Percentiles rank a stretch among this genome's conserved stretches.
phyloP scores from a whole-genome alignment of 2,329 filamentous ascomycete genomes.

The Pestalotiopsis sp. region DNA sequence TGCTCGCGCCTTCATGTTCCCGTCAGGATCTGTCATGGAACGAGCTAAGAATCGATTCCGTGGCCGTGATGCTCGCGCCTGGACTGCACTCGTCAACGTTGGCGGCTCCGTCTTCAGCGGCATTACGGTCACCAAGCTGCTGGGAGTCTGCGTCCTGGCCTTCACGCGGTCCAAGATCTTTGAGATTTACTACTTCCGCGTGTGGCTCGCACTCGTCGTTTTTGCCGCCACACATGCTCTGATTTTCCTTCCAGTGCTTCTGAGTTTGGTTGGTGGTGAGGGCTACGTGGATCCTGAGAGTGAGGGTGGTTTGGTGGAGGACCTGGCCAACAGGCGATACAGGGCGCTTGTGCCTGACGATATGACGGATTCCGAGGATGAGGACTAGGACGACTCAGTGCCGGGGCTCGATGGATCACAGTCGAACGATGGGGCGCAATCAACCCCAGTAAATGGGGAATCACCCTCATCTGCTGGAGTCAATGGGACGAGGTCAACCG shows the following conservation, averaged over 20 bases:
- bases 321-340: slow-evolving; percentile 79
- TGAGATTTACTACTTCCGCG: slow-evolving; percentile 98
- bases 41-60: slow-evolving; percentile 77
- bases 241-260: slow-evolving; percentile 85
- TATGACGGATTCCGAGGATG: slow-evolving; percentile 54
- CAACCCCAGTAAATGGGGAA: too few relatives aligned
- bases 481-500: too few relatives aligned
- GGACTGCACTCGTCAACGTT: slow-evolving; percentile 93
- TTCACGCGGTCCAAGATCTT: slow-evolving; percentile 99
- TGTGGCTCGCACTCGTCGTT: slow-evolving; percentile 90
- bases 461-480: too few relatives aligned
- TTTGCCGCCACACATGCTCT: slow-evolving; percentile 89
- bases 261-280: slow-evolving; percentile 83
- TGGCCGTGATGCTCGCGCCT: slow-evolving; percentile 82
- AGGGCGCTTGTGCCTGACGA: slow-evolving; percentile 78
- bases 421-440: background rate
- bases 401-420: background rate
- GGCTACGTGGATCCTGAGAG: slow-evolving; percentile 88
- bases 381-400: slow-evolving; percentile 2
- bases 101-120: slow-evolving; percentile 94
- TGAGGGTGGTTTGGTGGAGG: slow-evolving; percentile 87
- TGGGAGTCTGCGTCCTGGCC: slow-evolving; percentile 88
- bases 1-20: slow-evolving; percentile 94
- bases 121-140: slow-evolving; percentile 92
- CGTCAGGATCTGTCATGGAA: slow-evolving; percentile 80